Percentiles rank a stretch among this genome's conserved stretches.
Evolutionary conservation across 139 green algal species (phyloP).

Genomic region (Spirogloea muscicola): DNA sequence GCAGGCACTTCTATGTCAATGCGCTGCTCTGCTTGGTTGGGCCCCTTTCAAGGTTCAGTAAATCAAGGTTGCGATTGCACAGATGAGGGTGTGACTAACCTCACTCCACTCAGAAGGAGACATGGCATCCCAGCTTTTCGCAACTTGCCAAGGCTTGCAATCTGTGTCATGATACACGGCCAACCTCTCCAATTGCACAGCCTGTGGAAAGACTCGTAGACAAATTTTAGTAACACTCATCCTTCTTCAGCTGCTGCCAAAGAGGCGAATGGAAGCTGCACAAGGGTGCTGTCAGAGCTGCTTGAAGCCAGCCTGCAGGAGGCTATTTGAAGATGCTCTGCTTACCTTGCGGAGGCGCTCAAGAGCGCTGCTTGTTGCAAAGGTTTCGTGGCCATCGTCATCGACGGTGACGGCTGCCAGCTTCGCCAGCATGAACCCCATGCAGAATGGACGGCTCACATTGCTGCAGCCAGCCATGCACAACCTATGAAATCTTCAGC

Average conservation of each 20-base stretch:
- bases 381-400: slow-evolving; percentile 66
- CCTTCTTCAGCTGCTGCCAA: no score
- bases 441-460: slow-evolving; percentile 54
- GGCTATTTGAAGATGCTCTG: background rate
- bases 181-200: slow-evolving; percentile 31
- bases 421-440: slow-evolving; percentile 71
- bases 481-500: background rate
- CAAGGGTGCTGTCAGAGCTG: background rate
- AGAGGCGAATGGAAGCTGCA: no score
- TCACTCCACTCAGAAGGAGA: slow-evolving; percentile 34
- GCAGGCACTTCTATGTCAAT: no score
- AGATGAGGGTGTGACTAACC: slow-evolving; percentile 21
- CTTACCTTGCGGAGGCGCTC: slow-evolving; percentile 74
- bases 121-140: slow-evolving; percentile 22
- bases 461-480: slow-evolving; percentile 21
- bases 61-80: no score
- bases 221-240: no score
- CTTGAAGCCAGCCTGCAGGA: background rate
- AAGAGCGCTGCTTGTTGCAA: slow-evolving; percentile 71
- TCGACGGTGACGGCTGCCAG: slow-evolving; percentile 83
- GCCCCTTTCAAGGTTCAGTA: no score
- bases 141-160: slow-evolving; percentile 10
- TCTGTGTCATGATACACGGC: slow-evolving; percentile 42
- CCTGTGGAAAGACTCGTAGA: no score
- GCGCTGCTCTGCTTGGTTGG: no score